Evolutionary conservation across 768 basidiomycete genomes (phyloP).

Genomic region (Pleurotus platypus): DNA sequence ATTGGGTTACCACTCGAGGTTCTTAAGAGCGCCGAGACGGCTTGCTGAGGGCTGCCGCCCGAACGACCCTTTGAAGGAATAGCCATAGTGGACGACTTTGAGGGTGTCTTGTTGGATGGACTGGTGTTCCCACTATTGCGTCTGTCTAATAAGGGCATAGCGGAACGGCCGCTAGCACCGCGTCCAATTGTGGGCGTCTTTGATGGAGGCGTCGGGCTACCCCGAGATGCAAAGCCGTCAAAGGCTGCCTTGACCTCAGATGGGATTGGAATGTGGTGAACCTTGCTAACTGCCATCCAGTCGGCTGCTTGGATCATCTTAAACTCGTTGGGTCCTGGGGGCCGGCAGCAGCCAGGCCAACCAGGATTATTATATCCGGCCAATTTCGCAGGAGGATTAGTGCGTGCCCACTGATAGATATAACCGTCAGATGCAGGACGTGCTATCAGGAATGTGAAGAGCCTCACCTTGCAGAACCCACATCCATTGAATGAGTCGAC

Average conservation of each 20-base stretch:
- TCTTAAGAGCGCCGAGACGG: conserved; percentile 36
- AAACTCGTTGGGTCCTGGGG: conserved; percentile 58
- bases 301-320: conserved; percentile 66
- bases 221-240: conserved; percentile 46
- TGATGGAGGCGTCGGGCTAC: conserved; percentile 26
- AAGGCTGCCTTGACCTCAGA: conserved; percentile 65
- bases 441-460: conserved; percentile 16
- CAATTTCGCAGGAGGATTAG: conserved; percentile 49
- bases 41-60: conserved; percentile 51
- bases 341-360: conserved; percentile 89
- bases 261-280: conserved; percentile 74
- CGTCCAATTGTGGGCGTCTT: conserved; percentile 23
- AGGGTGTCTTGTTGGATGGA: conserved; percentile 34
- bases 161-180: conserved; percentile 18
- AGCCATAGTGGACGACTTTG: conserved; percentile 27
- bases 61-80: conserved; percentile 43
- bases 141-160: conserved; percentile 36
- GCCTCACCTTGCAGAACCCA: conserved; percentile 82
- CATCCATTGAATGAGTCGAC: conserved; percentile 84
- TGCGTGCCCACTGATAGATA: conserved; percentile 63
- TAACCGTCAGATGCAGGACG: conserved; percentile 18
- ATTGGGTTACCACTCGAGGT: conserved; percentile 34
- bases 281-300: conserved; percentile 76
- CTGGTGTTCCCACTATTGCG: conserved; percentile 41
- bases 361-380: conserved; percentile 66